Evolutionary conservation across 352 stramenopile species (phyloP), one percentile per base, ranked within the genome.

Genomic region (Pythium folliculosum): DNA sequence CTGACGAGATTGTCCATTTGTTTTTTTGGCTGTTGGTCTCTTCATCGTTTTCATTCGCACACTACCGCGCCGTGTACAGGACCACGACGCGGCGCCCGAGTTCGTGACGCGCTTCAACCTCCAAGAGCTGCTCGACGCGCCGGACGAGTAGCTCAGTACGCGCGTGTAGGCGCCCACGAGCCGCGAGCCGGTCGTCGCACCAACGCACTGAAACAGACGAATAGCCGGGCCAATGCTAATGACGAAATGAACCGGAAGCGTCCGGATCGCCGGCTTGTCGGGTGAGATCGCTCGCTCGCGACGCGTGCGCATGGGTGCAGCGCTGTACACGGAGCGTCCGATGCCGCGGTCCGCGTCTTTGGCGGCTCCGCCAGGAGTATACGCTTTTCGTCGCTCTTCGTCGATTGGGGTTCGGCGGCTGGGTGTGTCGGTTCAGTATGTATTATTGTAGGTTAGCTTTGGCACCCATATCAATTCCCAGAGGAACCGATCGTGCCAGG

Each of bases 31-130:
- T 38, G 30, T 65, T 53, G 47, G 47, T 54, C 27, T 32, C 27
- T 32, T 32, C 27, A 60, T 37, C 47, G 32, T 59, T 47, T 21
- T 47, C 17, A n/a, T 47, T 47, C 40, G 6, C 25, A 49, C 53
- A 60, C 55, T 60, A 43, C 52, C 45, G 40, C 40, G 14, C 10
- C 40, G 40, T 47, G 40, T 47, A 14, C 47, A 89, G 81, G 75
- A 89, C 38, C 78, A 76, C 17, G 78, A 81, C 3, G 57, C 49
- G 2, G 80, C 83, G 25, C 77, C 83, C 21, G 73, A 89, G 27
- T 92, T 89, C 68, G 80, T 92, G 23, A 78, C 81, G 37, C 76
- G 76, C 51, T 90, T 92, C 69, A 88, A 92, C 60, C 74, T 92
- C 22, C 82, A 92, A 63, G 78, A 88, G 49, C 66, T 91, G 30